Evolutionary conservation across 78 protist species (phyloP), one percentile per base, ranked within the genome.

Genomic region (Planoprotostelium fungivorum): DNA sequence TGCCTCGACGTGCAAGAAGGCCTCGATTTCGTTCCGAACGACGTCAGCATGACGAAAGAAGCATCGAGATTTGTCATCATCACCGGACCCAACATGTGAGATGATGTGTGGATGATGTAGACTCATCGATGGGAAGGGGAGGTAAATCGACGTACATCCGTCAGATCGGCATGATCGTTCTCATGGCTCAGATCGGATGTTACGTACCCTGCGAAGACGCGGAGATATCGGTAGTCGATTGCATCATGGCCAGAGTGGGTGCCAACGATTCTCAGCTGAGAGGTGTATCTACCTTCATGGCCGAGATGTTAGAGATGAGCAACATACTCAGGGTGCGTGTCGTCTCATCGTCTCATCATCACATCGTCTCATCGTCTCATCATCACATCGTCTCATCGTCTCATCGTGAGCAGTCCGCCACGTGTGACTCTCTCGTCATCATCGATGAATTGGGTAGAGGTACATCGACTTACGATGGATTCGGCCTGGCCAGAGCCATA

Each of bases 361-460:
- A 88, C 1, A 83, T 25, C 1, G 63, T 1, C 38, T 16, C 84
- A 1, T 31, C 0, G 1, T 0, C 5, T 51, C 73, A 51, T 37
- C 29, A 88, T 1, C 25, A 88, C 1, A 83, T 25, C 1, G 63
- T 1, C 38, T 16, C 84, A 1, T 31, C 0, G 1, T 0, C 38
- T 63, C 88, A 28, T n/a, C n/a, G n/a, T n/a, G n/a, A n/a, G n/a
- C n/a, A 51, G 73, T 51, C 94, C 34, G 99, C 99, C 0, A 97
- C 98, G 0, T 25, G 35, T 5, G 38, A 90, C 37, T 94, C 99
- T 1, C 91, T 99, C 0, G 88, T 99, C 28, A 96, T 99, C 87
- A 94, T 99, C 35, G 99, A 99, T 92, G 99, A 99, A 92, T 97
- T 99, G 0, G 99, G 99, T 0, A 63, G 99, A 0, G 99, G 99